These are phyloP conservation scores for Naganishia vaughanmartiniae DNA, from an alignment of 768 basidiomycete genomes.

Conservation along the genomic window DNA sequence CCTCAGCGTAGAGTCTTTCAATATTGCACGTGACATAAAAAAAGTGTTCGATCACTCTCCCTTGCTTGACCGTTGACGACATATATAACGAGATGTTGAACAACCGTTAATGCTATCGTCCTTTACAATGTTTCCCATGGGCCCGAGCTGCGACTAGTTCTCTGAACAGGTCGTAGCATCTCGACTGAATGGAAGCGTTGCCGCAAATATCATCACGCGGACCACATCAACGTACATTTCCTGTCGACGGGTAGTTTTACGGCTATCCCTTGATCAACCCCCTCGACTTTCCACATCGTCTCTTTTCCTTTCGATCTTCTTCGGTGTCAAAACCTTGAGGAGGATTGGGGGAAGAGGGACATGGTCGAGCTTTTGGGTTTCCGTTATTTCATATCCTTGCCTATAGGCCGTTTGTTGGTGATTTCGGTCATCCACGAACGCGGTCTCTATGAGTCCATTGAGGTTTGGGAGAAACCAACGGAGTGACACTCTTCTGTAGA, in stretches of 20 bases:
- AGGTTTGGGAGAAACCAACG: conserved; percentile 37
- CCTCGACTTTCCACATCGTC: conserved; percentile 28
- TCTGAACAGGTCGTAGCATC: conserved; percentile 19
- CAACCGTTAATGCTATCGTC: background rate
- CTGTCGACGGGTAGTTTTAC: conserved; percentile 34
- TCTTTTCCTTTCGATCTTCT: conserved; percentile 14
- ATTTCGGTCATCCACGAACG: background rate
- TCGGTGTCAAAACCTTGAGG: conserved; percentile 23
- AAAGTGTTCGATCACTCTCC: conserved; percentile 22
- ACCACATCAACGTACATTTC: conserved; percentile 32
- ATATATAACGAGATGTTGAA: background rate
- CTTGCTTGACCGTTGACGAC: no score
- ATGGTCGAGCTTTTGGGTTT: conserved; percentile 30
- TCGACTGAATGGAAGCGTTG: conserved; percentile 34
- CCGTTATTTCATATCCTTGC: conserved; percentile 38
- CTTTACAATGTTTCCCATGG: conserved; percentile 24
- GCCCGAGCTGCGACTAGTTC: conserved; percentile 30
- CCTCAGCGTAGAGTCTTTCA: background rate
- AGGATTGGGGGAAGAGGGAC: conserved; percentile 9
- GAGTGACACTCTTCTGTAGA: conserved; percentile 30
- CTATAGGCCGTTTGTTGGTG: conserved; percentile 8
- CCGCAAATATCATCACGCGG: conserved; percentile 11
- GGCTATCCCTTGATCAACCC: conserved; percentile 34
- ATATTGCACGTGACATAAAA: background rate
- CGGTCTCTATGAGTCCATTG: conserved; percentile 32